Evolutionary conservation across 495 filamentous ascomycete genomes (phyloP), one percentile per base, ranked within the genome.

Genomic region (Penicillium ucsense): DNA sequence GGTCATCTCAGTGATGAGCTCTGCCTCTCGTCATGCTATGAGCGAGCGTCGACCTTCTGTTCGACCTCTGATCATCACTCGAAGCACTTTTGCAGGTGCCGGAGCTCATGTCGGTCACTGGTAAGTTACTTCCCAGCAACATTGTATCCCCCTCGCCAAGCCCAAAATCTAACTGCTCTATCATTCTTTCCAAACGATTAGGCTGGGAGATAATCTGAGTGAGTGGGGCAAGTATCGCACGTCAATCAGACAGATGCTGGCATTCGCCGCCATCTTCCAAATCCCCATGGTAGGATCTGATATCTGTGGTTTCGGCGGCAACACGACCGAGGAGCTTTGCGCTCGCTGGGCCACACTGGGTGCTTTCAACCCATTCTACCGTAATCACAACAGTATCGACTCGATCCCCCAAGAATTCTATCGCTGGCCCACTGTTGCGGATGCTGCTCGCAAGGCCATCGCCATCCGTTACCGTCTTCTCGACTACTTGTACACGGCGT

Each of bases 271-370:
- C 3, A 78, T 94, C 53, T 94, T 85, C 75, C 88, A 94, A 58
- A 64, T 94, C 3, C 86, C 87, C 31, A 88, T 95, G 84, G 84
- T 89, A 2, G 88, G 88, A 28, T 75, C 82, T 1, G 88, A 95
- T 62, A 81, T 88, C 7, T 94, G 89, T 59, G 89, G 89, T 0
- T 94, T 84, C 50, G 81, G 64, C 6, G 72, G 71, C 30, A 76
- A 83, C 62, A 85, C 86, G 1, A 91, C 78, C 8, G 85, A 89
- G 59, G 72, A 81, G 46, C 80, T 95, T 4, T 94, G 89, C 61
- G 79, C 87, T 4, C 83, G 87, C 11, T 95, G 89, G 89, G 80
- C 86, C 1, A 81, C 73, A n/a, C 75, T 91, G 0, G 86, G 85
- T 8, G 87, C 85, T 6, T 91, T 91, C 72, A 73, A 73, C 33